Conservation (phyloP, 225 moss, liverwort and hornwort species). For the Thuidium tamariscinum region DNA sequence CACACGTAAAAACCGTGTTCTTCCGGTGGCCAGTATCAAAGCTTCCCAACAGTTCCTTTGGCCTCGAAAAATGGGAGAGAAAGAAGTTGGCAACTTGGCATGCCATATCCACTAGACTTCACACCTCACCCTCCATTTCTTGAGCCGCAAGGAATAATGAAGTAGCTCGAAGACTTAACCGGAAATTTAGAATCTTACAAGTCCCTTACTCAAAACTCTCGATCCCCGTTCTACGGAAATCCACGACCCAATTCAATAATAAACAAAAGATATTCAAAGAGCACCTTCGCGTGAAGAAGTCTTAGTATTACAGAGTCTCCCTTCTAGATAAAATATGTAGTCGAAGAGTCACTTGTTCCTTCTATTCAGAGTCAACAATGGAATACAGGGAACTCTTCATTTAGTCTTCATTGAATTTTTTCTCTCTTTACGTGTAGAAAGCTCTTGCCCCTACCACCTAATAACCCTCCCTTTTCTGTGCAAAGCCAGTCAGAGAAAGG, state of each 20-base stretch:
- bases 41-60: neutral
- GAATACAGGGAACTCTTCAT: neutral
- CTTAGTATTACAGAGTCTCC: too few relatives aligned
- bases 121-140: neutral
- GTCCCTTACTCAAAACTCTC: neutral
- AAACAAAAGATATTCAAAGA: neutral
- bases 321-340: neutral
- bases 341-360: neutral
- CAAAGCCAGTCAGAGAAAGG: neutral
- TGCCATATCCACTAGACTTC: neutral
- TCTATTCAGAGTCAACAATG: neutral
- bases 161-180: neutral
- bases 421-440: neutral
- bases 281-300: neutral
- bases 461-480: neutral
- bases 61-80: neutral
- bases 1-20: neutral
- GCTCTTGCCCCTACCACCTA: neutral
- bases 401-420: neutral
- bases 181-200: neutral
- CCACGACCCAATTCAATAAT: neutral
- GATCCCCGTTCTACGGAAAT: neutral
- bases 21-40: neutral
- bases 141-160: neutral
- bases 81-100: neutral